Percentiles rank a stretch among this genome's conserved stretches.
These are phyloP conservation scores for Solanum hybrid DNA, from an alignment of 305 asterid genomes.

Conservation along the genomic window DNA sequence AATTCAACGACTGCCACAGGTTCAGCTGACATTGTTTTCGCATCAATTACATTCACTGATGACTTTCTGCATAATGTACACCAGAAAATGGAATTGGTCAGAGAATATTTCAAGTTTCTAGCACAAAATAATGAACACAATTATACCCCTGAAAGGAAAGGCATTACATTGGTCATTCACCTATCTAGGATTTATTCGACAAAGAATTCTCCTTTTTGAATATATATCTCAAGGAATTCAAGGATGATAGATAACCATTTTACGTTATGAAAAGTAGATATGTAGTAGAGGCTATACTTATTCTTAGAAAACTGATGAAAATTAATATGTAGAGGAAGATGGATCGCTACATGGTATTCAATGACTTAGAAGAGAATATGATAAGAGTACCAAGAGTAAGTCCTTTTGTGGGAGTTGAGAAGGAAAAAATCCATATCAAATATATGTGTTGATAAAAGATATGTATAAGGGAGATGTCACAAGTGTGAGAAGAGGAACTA, in stretches of 20 bases:
- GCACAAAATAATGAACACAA: background rate
- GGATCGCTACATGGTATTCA: background rate
- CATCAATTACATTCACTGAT: slow-evolving; percentile 75
- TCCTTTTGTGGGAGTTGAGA: background rate
- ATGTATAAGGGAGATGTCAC: background rate
- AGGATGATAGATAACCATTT: background rate
- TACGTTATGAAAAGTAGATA: background rate
- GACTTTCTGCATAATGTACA: slow-evolving; percentile 53
- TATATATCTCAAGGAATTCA: background rate
- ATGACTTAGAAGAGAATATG: background rate
- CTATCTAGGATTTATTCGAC: background rate
- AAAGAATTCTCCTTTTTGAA: background rate
- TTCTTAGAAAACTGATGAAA: background rate
- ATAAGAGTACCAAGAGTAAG: background rate
- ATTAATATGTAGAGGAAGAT: background rate
- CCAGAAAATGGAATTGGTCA: background rate
- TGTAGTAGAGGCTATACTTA: background rate
- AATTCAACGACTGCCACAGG: slow-evolving; percentile 85
- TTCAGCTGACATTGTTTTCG: slow-evolving; percentile 84
- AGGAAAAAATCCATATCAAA: background rate
- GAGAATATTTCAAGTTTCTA: background rate
- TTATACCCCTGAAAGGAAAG: background rate
- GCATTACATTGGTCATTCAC: background rate
- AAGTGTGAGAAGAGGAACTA: background rate
- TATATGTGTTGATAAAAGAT: background rate